Base-by-base conservation (phyloP, 2,329 filamentous ascomycete species). In the Talaromyces sp. region DNA sequence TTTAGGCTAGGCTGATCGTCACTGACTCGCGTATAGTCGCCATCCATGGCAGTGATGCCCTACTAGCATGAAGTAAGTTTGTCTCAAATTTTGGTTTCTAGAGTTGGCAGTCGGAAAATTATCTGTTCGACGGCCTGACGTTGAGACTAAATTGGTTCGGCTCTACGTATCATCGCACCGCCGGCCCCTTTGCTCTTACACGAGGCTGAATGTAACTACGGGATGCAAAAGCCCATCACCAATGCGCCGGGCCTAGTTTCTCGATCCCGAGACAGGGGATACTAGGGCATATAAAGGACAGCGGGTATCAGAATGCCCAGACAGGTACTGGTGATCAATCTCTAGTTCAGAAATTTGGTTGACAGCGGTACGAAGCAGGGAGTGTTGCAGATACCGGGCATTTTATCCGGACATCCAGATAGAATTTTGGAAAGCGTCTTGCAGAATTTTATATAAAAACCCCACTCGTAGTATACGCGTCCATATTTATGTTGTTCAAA, bases 81-180 rank as follows among this genome's bases (percentile, higher is more conserved):
- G 40, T 55, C 53, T 46, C 40, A 55, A 37, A 19, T 46, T 37
- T 36, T 37, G 40, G 53, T 37, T 22, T 45, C 40, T 17, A 40
- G 40, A 13, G 7, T 28, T 7, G 25, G 25, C n/a, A 28, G 25
- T 28, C 25, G 25, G 25, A 7, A 3, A 28, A 5, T 33, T 46
- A 17, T 48, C 25, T 9, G 25, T 19, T 8, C 25, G 17, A 5
- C 3, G 25, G 7, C 17, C 19, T 46, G 25, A 46, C 43, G 25
- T 31, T 11, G n/a, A 31, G 17, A 25, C 9, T 31, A 28, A 13
- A 46, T 15, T n/a, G 7, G 9, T 15, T 46, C 8, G 13, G 15
- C 17, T 9, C 7, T 45, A n/a, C 22, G 7, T 45, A n/a, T 45
- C 41, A 28, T 28, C 22, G 41, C 41, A 15, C 41, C 41, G 28